phyloP scores from a whole-genome alignment of 441 rosid species.

The Syzygium syzygioides region DNA sequence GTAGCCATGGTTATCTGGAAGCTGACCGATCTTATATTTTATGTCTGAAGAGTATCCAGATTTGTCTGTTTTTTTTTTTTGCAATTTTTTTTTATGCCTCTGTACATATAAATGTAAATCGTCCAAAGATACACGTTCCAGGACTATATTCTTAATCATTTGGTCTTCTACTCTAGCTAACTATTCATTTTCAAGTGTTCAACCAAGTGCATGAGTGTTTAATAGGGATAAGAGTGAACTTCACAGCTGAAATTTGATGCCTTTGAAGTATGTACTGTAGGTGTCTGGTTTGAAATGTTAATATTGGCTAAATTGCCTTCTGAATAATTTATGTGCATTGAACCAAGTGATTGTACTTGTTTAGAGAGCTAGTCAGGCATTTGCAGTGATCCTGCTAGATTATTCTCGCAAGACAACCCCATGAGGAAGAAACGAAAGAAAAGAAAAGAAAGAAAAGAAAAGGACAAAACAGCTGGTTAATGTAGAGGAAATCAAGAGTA shows the following conservation, averaged over 20 bases:
- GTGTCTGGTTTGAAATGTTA: not conserved
- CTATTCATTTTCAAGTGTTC: not conserved
- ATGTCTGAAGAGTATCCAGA: not conserved
- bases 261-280: not conserved
- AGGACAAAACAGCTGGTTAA: not conserved
- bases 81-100: not conserved
- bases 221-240: not conserved
- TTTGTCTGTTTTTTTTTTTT: not conserved
- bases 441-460: not conserved
- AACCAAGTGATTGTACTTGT: not conserved
- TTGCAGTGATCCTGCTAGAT: not conserved
- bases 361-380: not conserved
- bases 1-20: not conserved
- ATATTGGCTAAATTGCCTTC: not conserved
- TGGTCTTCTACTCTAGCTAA: not conserved
- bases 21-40: not conserved
- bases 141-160: not conserved
- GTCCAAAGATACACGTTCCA: not conserved
- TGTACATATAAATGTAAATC: not conserved
- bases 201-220: not conserved
- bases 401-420: not conserved
- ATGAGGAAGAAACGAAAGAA: not conserved
- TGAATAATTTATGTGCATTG: not conserved
- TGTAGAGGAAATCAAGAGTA: not conserved
- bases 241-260: not conserved